Evolutionary conservation across 2,329 filamentous ascomycete genomes (phyloP).

Genomic region (Penicillium oxalicum): DNA sequence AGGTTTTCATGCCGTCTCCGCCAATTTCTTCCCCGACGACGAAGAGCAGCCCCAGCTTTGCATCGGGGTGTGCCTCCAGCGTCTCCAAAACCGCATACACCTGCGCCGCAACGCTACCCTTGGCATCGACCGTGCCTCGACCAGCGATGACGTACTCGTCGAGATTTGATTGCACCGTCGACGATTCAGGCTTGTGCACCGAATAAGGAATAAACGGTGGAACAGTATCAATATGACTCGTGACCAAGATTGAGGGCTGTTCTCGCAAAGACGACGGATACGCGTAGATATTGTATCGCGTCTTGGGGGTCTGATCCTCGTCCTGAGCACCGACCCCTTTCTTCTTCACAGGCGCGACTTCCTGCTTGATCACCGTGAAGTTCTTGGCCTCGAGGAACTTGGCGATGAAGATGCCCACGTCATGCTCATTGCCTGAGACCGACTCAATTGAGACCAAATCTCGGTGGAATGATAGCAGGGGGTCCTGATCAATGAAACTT

Average conservation of each 20-base stretch:
- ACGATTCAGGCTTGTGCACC: constrained; percentile 41
- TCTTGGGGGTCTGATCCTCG: constrained; percentile 2
- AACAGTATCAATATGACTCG: constrained; percentile 75
- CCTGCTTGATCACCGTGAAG: constrained; percentile 59
- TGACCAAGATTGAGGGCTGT: constrained; percentile 36
- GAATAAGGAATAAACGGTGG: constrained; percentile 45
- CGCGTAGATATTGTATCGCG: constrained; percentile 71
- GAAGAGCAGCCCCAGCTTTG: constrained; percentile 49
- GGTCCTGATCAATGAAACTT: constrained; percentile 36
- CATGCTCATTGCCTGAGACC: constrained; percentile 61
- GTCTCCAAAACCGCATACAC: constrained; percentile 43
- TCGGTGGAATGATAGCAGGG: constrained; percentile 66
- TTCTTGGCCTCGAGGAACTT: constrained; percentile 57
- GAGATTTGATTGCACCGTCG: constrained; percentile 7
- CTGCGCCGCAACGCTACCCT: constrained; percentile 42
- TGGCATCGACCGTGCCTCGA: constrained; percentile 43
- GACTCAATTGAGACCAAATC: constrained; percentile 70
- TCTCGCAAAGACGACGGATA: constrained; percentile 33
- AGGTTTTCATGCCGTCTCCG: constrained; percentile 71
- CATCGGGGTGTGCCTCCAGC: constrained; percentile 32
- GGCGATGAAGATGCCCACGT: constrained; percentile 63
- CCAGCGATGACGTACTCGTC: constrained; percentile 37
- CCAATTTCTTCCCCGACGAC: constrained; percentile 76
- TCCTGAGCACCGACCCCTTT: constrained; percentile 2
- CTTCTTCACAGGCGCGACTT: constrained; percentile 17